Evolutionary conservation across 352 stramenopile species (phyloP), one percentile per base, ranked within the genome.

Genomic region (Pythium sukuiense): DNA sequence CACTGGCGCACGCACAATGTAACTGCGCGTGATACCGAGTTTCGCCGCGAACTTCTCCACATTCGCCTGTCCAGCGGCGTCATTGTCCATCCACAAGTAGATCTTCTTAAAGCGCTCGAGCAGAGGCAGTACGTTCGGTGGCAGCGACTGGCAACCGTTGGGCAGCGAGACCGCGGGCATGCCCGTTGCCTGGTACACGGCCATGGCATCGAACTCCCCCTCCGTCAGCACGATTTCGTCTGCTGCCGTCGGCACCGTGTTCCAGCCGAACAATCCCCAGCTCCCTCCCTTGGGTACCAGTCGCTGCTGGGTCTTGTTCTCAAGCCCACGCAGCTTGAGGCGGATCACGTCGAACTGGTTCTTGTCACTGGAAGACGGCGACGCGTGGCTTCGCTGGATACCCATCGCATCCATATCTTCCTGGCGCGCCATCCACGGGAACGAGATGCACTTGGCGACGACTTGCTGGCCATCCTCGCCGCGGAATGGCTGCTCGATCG

Each of bases 31-130:
- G 59, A 95, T 76, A 30, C 97, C 97, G 32, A 99, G 78, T 68
- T 99, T 99, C 65, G 92, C 77, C 3, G 93, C 90, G 72, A 99
- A 99, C 69, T 98, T 98, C 55, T 99, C 90, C 4, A 98, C 90
- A 59, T 96, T 98, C 41, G 97, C 92, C 71, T 97, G 81, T 13
- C 97, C 97, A 0, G 96, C 87, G 11, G 79, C 80, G 75, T 99
- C 98, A 63, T 98, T 97, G 79, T 99, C 98, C 93, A 99, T 98
- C 97, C 97, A 99, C 26, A 99, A 73, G 77, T 98, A 98, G 45
- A 99, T 97, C 41, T 90, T 96, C 64, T 97, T 89, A 72, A 99
- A 99, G 6, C 86, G 81, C 77, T 99, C 96, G 24, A 99, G 80
- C 66, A 99, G 73, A 26, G 96, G 95, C 30, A 99, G 70, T 14